phyloP scores from a whole-genome alignment of 768 basidiomycete species.

The Amanita fuliginea region DNA sequence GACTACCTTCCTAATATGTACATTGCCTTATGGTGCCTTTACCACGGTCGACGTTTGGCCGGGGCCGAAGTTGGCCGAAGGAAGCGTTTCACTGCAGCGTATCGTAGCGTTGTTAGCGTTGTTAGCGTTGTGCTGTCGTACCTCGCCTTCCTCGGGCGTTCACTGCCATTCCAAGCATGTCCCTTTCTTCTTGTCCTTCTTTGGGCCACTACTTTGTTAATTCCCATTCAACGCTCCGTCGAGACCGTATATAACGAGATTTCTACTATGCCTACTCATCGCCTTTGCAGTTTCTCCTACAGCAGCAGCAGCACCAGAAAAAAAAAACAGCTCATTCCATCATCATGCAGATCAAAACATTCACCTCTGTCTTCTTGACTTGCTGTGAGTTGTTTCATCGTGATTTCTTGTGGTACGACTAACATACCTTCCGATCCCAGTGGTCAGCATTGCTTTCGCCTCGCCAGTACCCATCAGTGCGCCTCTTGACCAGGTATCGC shows the following conservation, averaged over 20 bases:
- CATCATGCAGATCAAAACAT: constrained; percentile 19
- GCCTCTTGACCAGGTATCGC: constrained; percentile 13
- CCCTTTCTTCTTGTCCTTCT: constrained; percentile 13
- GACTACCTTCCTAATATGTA: constrained; percentile 3
- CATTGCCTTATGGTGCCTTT: neutral
- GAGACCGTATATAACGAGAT: constrained; percentile 3
- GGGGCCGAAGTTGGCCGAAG: neutral
- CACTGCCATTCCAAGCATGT: constrained; percentile 10
- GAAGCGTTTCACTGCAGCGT: neutral
- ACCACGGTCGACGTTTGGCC: neutral
- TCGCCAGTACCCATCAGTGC: constrained; percentile 18
- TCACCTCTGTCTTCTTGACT: constrained; percentile 15
- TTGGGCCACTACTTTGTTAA: constrained; percentile 14
- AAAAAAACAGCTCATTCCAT: neutral
- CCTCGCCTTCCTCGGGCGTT: neutral
- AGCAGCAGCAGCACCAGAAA: no score
- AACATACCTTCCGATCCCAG: constrained; percentile 5
- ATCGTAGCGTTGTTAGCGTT: no score
- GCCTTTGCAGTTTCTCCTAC: neutral
- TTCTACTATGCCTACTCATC: no score
- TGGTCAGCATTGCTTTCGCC: constrained; percentile 15
- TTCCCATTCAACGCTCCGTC: neutral
- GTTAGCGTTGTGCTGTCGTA: neutral
- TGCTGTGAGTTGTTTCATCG: constrained; percentile 18
- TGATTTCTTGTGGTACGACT: no score